Conservation (phyloP, 2,329 filamentous ascomycete species). For the Ambrosiella cleistominuta region DNA sequence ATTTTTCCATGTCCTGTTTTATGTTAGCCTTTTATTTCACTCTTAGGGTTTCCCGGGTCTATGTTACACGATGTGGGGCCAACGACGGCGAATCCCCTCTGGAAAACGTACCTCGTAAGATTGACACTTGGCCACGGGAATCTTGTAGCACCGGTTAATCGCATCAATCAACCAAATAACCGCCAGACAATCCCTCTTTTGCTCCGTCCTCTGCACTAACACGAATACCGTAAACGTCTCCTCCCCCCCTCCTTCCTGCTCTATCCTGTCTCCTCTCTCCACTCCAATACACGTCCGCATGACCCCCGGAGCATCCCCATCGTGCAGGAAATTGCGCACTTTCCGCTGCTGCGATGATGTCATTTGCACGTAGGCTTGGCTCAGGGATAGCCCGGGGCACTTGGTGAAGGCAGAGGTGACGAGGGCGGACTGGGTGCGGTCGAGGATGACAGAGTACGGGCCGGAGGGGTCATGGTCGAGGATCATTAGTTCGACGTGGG, state of each 20-base stretch:
- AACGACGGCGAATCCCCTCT: neutral
- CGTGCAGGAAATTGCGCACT: neutral
- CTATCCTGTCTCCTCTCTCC: neutral
- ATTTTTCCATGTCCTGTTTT: neutral
- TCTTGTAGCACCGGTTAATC: constrained; percentile 1
- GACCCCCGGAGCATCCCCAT: neutral
- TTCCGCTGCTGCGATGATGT: neutral
- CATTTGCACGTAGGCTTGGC: neutral
- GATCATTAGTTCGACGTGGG: neutral
- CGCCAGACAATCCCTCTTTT: neutral
- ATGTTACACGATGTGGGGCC: too few relatives aligned
- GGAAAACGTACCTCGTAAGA: neutral
- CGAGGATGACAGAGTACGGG: neutral
- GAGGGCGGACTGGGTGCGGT: neutral
- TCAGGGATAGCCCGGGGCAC: neutral
- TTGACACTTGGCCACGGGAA: neutral
- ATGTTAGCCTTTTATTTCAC: neutral
- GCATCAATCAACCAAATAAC: constrained; percentile 4
- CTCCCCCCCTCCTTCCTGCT: neutral
- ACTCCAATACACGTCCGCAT: constrained; percentile 1
- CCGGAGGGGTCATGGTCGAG: neutral
- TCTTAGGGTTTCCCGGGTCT: too few relatives aligned
- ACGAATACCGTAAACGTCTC: neutral
- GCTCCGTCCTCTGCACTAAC: neutral
- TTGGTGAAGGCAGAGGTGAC: neutral